phyloP scores from a whole-genome alignment of 164 flowering plant species.

The Akebia trifoliata region DNA sequence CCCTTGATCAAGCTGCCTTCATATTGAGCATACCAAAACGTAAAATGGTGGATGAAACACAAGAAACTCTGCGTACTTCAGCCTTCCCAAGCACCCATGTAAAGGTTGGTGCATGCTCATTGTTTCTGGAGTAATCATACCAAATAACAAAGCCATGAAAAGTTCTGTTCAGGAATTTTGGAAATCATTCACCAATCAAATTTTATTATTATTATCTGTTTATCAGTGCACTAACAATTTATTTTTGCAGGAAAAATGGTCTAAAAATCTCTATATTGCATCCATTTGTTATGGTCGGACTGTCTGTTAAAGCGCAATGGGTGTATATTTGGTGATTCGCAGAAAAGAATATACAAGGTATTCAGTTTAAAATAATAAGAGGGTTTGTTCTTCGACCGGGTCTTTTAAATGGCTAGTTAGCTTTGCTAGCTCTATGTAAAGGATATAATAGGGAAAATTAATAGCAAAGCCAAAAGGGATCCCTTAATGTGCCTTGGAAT shows the following conservation, averaged over 20 bases:
- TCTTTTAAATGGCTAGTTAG: not conserved
- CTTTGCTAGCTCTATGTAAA: slow-evolving; percentile 7
- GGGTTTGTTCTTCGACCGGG: slow-evolving; percentile 8
- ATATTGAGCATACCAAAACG: slow-evolving; percentile 60
- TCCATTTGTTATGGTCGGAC: slow-evolving; percentile 75
- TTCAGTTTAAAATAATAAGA: slow-evolving; percentile 12
- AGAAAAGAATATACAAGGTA: slow-evolving; percentile 12
- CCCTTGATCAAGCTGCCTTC: slow-evolving; percentile 69
- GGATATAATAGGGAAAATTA: not conserved
- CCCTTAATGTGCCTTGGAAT: not conserved
- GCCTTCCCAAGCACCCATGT: slow-evolving; percentile 73
- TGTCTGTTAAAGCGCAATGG: slow-evolving; percentile 33
- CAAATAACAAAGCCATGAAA: too few species aligned
- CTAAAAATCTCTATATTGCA: slow-evolving; percentile 74
- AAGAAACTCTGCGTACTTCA: slow-evolving; percentile 71
- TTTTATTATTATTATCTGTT: too few species aligned
- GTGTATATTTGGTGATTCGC: slow-evolving; percentile 8
- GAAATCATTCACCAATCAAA: too few species aligned
- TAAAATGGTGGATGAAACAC: slow-evolving; percentile 60
- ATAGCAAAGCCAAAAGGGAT: not conserved
- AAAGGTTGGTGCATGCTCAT: slow-evolving; percentile 35
- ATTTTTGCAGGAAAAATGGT: slow-evolving; percentile 68
- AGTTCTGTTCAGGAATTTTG: too few species aligned
- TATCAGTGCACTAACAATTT: not conserved
- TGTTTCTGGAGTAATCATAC: not conserved